phyloP scores from a whole-genome alignment of 2,329 filamentous ascomycete genomes.

The Neonectria punicea region DNA sequence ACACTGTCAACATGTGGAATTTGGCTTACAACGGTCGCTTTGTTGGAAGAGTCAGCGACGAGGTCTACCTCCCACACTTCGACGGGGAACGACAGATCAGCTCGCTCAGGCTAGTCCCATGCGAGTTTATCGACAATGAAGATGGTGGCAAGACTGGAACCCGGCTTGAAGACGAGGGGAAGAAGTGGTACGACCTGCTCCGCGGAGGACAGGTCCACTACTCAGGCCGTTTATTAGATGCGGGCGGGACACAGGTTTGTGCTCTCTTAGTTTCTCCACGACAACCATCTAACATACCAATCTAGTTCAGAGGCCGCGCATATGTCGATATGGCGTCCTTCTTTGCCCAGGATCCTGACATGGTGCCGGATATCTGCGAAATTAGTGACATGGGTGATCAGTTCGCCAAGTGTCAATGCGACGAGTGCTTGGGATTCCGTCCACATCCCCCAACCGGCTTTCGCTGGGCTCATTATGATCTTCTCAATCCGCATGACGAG shows the following conservation, averaged over 20 bases:
- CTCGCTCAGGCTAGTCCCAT: not conserved
- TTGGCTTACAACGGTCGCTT: not conserved
- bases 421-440: not conserved
- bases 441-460: not conserved
- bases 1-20: not conserved
- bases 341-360: not conserved
- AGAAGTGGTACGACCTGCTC: not conserved
- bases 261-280: not conserved
- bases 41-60: not conserved
- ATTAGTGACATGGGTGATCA: not conserved
- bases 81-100: slow-evolving; percentile 1
- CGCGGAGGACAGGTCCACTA: not conserved
- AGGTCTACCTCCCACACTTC: not conserved
- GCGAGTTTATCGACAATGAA: not conserved
- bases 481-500: not conserved
- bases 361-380: not conserved
- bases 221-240: not conserved
- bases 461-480: not conserved
- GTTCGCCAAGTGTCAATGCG: not conserved
- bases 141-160: not conserved
- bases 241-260: not conserved
- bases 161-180: not conserved
- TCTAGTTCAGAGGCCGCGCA: not conserved
- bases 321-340: not conserved
- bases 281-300: not conserved